Evolutionary conservation across 2,329 filamentous ascomycete species (phyloP).

Genomic region (Apiospora aurea): DNA sequence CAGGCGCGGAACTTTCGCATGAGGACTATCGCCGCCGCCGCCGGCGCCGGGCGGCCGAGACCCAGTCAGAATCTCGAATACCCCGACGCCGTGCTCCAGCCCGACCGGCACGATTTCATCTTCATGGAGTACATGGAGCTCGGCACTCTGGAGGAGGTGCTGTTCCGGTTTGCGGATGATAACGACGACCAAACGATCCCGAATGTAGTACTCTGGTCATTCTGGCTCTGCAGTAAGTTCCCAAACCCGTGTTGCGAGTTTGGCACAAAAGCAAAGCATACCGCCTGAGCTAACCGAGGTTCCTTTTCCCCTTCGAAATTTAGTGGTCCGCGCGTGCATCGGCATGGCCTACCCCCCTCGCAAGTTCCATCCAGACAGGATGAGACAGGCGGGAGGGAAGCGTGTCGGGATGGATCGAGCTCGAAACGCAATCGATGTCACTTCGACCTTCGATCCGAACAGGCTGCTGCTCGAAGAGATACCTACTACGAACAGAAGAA

Average conservation of each 20-base stretch:
- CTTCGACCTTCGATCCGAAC: not conserved
- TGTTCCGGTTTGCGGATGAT: not conserved
- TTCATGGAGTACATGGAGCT: not conserved
- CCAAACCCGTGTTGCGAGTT: too few relatives aligned
- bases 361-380: not conserved
- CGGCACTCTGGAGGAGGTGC: not conserved
- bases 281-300: too few relatives aligned
- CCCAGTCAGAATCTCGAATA: not conserved
- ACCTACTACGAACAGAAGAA: rapidly evolving
- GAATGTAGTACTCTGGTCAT: constrained; percentile 13
- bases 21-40: too few relatives aligned
- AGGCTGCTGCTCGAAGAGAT: not conserved
- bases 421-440: not conserved
- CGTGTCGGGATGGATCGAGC: not conserved
- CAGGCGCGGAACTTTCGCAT: too few relatives aligned
- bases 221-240: constrained; percentile 18
- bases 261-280: too few relatives aligned
- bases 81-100: not conserved
- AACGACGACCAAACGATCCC: not conserved
- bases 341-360: constrained; percentile 13
- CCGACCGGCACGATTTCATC: not conserved
- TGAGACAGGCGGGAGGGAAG: rapidly evolving
- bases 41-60: too few relatives aligned
- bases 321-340: constrained; percentile 11
- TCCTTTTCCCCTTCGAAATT: not conserved